A percentile compares a stretch with the other conserved stretches of the same genome.
phyloP scores from a whole-genome alignment of 2,329 filamentous ascomycete genomes.

The Penicillium sp. region DNA sequence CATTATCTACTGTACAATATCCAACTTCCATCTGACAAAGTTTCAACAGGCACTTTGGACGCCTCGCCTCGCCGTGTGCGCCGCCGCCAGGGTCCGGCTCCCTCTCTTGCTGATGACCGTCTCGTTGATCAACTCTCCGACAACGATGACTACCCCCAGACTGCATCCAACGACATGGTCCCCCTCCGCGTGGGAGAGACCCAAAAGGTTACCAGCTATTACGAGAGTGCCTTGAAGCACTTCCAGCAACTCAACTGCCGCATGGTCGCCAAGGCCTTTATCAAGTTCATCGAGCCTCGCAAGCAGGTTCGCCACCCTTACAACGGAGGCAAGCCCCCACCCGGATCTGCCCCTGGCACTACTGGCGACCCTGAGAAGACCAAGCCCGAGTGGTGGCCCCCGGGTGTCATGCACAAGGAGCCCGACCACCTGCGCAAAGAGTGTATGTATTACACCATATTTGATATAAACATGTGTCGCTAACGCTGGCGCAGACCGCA shows the following conservation, averaged over 20 bases:
- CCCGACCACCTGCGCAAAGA: conserved; percentile 50
- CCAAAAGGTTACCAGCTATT: conserved; percentile 40
- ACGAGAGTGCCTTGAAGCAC: conserved; percentile 40
- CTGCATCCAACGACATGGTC: conserved; percentile 26
- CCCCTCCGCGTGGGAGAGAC: conserved; percentile 40
- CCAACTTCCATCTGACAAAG: background rate
- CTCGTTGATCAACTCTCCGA: conserved; percentile 23
- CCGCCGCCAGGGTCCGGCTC: conserved; percentile 26
- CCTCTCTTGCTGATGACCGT: conserved; percentile 15
- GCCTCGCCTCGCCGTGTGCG: conserved; percentile 29
- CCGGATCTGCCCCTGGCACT: conserved; percentile 36
- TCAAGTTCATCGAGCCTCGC: conserved; percentile 48
- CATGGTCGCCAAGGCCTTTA: conserved; percentile 46
- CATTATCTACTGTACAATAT: background rate
- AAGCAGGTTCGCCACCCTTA: conserved; percentile 51
- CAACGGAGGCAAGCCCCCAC: conserved; percentile 43
- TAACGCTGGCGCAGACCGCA: conserved; percentile 27
- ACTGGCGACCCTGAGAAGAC: conserved; percentile 45
- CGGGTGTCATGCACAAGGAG: conserved; percentile 47
- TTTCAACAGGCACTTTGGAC: conserved; percentile 12
- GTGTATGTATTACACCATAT: conserved; percentile 32
- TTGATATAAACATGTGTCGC: background rate
- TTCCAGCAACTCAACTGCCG: conserved; percentile 50
- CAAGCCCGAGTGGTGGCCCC: conserved; percentile 47
- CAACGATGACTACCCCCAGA: conserved; percentile 23